These are phyloP conservation scores for Nakazawaea ernobii DNA, from an alignment of 805 yeast genomes.

Conservation along the genomic window DNA sequence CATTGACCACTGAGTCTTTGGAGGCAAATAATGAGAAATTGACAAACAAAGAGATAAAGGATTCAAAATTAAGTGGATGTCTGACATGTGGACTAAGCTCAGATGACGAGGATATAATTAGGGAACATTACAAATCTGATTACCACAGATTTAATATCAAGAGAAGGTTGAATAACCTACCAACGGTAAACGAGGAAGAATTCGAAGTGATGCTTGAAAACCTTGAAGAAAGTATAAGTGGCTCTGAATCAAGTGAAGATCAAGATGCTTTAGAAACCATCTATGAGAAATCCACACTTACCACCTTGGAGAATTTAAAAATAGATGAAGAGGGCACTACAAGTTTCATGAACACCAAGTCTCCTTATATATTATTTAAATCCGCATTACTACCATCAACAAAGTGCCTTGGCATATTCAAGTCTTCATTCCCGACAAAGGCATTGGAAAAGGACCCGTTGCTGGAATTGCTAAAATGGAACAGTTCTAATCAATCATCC, in stretches of 20 bases:
- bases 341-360: constrained; percentile 58
- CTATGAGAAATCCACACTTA: constrained; percentile 1
- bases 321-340: constrained; percentile 29
- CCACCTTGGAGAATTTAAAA: not conserved
- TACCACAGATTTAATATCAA: constrained; percentile 55
- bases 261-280: constrained; percentile 17
- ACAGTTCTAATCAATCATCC: constrained; percentile 12
- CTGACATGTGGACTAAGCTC: constrained; percentile 20
- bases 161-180: constrained; percentile 39
- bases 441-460: constrained; percentile 42
- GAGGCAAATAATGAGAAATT: constrained; percentile 8
- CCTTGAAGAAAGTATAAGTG: constrained; percentile 55
- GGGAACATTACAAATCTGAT: constrained; percentile 52
- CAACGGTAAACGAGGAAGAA: constrained; percentile 46
- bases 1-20: constrained; percentile 13
- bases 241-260: constrained; percentile 35
- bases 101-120: constrained; percentile 14
- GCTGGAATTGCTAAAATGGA: constrained; percentile 37
- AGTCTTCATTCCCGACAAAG: constrained; percentile 45
- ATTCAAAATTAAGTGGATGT: constrained; percentile 13
- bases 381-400: constrained; percentile 38
- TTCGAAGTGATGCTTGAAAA: constrained; percentile 51
- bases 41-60: constrained; percentile 4
- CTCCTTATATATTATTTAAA: constrained; percentile 61
- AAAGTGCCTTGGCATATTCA: constrained; percentile 62